Base-by-base conservation (phyloP, 345 rosid genomes). In the Excoecaria agallocha region DNA sequence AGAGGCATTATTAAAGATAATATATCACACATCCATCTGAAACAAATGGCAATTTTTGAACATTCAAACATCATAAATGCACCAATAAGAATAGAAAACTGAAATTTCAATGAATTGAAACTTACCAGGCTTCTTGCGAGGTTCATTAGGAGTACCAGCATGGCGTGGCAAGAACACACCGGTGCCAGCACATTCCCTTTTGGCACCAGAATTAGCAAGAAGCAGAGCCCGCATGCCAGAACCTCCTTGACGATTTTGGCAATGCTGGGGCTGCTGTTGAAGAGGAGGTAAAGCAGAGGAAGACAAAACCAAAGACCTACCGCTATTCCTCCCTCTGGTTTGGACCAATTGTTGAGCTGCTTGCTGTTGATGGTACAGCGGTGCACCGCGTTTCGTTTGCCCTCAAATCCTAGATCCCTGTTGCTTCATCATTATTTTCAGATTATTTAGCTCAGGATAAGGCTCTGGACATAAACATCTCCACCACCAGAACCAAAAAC, bases 121-220 rank as follows among this genome's bases (percentile, higher is more conserved):
- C n/a, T n/a, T n/a, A 94, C 98, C 89, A 41, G 87, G 63, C 79
- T 92, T 90, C 82, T 88, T 88, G 12, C 87, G 85, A 52, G 84
- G 37, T 22, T 83, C 88, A 9, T 6, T 0, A 43, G 79, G 65
- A 3, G 82, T 48, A 64, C 80, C 80, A 12, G 73, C 46, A 4
- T 86, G 84, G 8, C 93, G 97, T n/a, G 98, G 98, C 62, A 93
- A 75, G 86, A 94, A 94, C 5, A 94, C 98, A 8, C 97, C 98
- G 2, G 98, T 94, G 3, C 98, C 98, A 7, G 96, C 80, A 55
- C 85, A 87, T 68, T 85, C 89, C 38, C 82, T 81, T 81, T 87
- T 89, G 0, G 58, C 83, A n/a, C 81, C 50, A 0, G 80, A 77
- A 19, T 84, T 68, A 7, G 89, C 90, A 12, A 88, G 86, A 46